A percentile compares a stretch with the other conserved stretches of the same genome.
Conservation (phyloP, 2,329 filamentous ascomycete genomes). For the Ophiostoma himal-ulmi region DNA sequence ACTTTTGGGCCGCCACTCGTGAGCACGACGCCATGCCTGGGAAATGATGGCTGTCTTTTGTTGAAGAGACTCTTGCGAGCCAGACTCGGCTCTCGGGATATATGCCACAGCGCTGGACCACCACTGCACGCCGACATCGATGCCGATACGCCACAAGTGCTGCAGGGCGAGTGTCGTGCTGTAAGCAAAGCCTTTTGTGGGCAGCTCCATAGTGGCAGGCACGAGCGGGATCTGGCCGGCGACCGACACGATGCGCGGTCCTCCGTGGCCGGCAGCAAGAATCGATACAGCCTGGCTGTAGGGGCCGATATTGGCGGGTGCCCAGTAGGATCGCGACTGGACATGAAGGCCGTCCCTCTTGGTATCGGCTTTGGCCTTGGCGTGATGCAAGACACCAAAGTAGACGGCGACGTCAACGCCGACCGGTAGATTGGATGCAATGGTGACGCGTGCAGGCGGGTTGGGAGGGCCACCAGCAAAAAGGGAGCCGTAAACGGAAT, state of each 20-base stretch:
- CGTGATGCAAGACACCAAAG: constrained; percentile 15
- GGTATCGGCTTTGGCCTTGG: constrained; percentile 16
- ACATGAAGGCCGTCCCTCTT: constrained; percentile 67
- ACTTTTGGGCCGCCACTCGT: constrained; percentile 32
- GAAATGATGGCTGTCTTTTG: constrained; percentile 40
- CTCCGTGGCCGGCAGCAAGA: constrained; percentile 26
- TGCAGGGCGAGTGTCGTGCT: constrained; percentile 73
- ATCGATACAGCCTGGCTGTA: constrained; percentile 82
- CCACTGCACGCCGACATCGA: constrained; percentile 63
- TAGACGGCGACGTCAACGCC: constrained; percentile 56
- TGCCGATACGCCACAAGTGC: constrained; percentile 79
- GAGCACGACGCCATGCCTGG: constrained; percentile 44
- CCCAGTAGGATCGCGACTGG: constrained; percentile 93
- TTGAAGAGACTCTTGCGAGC: constrained; percentile 22
- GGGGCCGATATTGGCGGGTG: constrained; percentile 92
- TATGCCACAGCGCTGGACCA: constrained; percentile 75
- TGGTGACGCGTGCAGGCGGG: constrained; percentile 77
- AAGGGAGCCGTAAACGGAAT: constrained; percentile 66
- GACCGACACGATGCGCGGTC: constrained; percentile 51
- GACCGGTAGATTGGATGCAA: constrained; percentile 60
- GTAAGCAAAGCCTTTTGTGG: constrained; percentile 37
- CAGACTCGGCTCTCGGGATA: constrained; percentile 44
- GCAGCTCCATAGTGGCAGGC: constrained; percentile 68
- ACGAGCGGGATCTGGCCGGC: constrained; percentile 89
- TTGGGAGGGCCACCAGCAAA: constrained; percentile 68